A percentile compares a stretch with the other conserved stretches of the same genome.
Evolutionary conservation across 371 early-diverging fungal species (phyloP).

Genomic region (Mucor piriformis): DNA sequence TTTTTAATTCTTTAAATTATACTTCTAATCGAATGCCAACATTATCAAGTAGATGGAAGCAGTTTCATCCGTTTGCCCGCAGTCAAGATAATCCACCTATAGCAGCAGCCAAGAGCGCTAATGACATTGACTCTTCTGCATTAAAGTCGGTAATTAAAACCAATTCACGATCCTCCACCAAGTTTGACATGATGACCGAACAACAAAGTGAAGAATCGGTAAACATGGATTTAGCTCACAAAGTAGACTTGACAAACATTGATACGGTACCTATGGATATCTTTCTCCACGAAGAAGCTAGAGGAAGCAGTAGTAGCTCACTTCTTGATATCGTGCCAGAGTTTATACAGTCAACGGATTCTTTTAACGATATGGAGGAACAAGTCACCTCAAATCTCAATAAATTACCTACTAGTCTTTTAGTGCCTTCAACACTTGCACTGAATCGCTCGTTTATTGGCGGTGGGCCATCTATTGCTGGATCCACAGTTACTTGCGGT

Average conservation of each 20-base stretch:
- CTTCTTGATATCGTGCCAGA: background rate
- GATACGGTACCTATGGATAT: background rate
- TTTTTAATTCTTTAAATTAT: background rate
- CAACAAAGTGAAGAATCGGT: conserved; percentile 4
- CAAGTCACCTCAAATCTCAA: background rate
- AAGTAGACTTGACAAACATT: no score
- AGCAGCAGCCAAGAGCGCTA: background rate
- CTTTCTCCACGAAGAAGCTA: background rate
- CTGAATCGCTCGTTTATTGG: background rate
- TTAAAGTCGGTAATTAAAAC: conserved; percentile 9
- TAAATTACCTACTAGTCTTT: conserved; percentile 1
- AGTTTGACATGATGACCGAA: conserved; percentile 1
- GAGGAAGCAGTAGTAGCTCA: background rate
- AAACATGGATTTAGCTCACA: background rate
- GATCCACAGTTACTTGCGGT: background rate
- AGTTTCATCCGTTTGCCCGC: background rate
- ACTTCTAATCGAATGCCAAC: background rate
- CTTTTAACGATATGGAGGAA: conserved; percentile 2
- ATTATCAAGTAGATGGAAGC: conserved; percentile 1
- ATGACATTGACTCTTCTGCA: conserved; percentile 9
- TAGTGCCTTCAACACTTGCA: background rate
- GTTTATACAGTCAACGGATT: conserved; percentile 10
- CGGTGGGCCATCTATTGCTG: background rate
- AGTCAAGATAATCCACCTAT: background rate
- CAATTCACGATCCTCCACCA: background rate